Evolutionary conservation across 2,329 filamentous ascomycete genomes (phyloP).

Genomic region (Pseudogymnoascus sp.): DNA sequence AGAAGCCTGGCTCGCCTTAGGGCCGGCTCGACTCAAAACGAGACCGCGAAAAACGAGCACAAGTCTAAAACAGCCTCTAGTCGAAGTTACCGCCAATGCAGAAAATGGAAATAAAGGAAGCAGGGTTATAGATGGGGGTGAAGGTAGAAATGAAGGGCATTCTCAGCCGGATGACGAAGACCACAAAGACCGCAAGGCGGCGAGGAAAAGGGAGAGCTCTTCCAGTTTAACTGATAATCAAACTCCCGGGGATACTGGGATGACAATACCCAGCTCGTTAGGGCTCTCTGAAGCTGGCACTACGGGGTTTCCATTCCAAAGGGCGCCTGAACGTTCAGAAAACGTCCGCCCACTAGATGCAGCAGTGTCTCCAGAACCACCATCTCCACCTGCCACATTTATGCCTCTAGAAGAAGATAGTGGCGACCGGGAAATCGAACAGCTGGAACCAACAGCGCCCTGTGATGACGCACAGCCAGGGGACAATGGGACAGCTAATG

Average conservation of each 20-base stretch:
- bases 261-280: background rate
- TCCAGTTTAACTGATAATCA: background rate
- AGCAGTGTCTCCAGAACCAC: background rate
- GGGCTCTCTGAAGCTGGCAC: slow-evolving; percentile 28
- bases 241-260: background rate
- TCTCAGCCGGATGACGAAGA: background rate
- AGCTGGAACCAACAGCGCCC: background rate
- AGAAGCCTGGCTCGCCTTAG: slow-evolving; percentile 63
- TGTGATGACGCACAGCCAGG: background rate
- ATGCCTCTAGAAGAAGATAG: background rate
- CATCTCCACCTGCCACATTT: background rate
- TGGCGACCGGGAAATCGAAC: background rate
- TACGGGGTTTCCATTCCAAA: slow-evolving; percentile 42
- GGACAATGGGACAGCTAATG: slow-evolving; percentile 14
- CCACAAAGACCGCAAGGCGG: background rate
- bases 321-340: slow-evolving; percentile 29
- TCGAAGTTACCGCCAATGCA: background rate
- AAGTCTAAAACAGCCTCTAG: background rate
- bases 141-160: background rate
- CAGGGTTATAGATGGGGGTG: background rate
- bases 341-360: slow-evolving; percentile 8
- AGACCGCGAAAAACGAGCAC: background rate
- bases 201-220: slow-evolving; percentile 1
- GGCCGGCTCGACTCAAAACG: slow-evolving; percentile 29
- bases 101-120: background rate